Base-by-base conservation (phyloP, 768 basidiomycete genomes). In the Auriscalpium microsporum region DNA sequence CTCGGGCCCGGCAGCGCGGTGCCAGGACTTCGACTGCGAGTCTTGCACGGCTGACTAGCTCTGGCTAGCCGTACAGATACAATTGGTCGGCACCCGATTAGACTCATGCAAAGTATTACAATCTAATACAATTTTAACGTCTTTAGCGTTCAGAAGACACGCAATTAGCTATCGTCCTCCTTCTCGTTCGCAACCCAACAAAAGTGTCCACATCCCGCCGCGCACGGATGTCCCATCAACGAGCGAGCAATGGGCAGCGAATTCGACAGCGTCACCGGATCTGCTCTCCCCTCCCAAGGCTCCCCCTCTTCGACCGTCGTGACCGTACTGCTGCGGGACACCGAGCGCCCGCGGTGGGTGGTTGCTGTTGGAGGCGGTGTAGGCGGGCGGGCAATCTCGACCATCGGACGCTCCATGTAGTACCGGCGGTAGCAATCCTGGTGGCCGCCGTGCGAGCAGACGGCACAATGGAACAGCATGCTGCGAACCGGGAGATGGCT, bases 401-500 rank as follows among this genome's bases (percentile, higher is more conserved):
- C 67, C 76, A 82, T 76, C 1, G 83, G 81, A 19, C 76, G 78
- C 40, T 75, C 72, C 59, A 78, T 70, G 62, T 89, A 87, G 63
- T 83, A 90, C 34, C 74, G 72, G 40, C 80, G 77, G 62, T 89
- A 90, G 68, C 90, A 93, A 17, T 78, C 75, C 60, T 86, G 84
- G 60, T 93, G 90, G 0, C 90, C 90, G 0, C 90, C 90, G 58
- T 93, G 90, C 45, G 78, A 71, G 65, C 90, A 93, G 1, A 86
- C 70, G 0, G 86, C 77, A 66, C 90, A 92, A 51, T 84, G 82
- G 65, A 90, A 86, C 2, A 88, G 68, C 5, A 90, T 71, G 0
- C 79, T 72, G 33, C 79, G 80, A 14, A 91, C 87, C 4, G 90
- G 90, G 33, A 92, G 78, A 53, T 82, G 90, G 67, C 90, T 91